A percentile compares a stretch with the other conserved stretches of the same genome.
Conservation (phyloP, 306 rosid genomes). For the Abrus pulchellus region DNA sequence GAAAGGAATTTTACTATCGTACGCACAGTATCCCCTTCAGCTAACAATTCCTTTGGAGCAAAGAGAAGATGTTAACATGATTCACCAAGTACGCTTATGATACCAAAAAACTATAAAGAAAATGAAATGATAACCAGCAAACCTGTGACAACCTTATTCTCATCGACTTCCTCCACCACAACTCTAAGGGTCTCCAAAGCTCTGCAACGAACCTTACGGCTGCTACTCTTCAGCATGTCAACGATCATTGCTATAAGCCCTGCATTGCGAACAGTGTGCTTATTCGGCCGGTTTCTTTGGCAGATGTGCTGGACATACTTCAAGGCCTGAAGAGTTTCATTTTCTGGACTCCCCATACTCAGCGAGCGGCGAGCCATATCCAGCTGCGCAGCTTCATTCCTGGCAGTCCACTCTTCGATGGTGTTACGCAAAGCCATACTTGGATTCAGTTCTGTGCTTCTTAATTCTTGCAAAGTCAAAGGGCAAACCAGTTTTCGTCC, state of each 20-base stretch:
- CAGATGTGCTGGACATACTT: slow-evolving; percentile 76
- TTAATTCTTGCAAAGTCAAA: slow-evolving; percentile 74
- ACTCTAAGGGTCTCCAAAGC: slow-evolving; percentile 85
- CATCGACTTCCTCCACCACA: slow-evolving; percentile 84
- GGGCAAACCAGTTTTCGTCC: slow-evolving; percentile 86
- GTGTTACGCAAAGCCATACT: slow-evolving; percentile 97
- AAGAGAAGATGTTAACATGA: slow-evolving; percentile 52
- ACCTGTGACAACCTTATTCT: slow-evolving; percentile 79
- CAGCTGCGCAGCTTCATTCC: slow-evolving; percentile 96
- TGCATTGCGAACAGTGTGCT: slow-evolving; percentile 70
- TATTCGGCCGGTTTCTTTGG: slow-evolving; percentile 72
- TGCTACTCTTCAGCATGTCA: slow-evolving; percentile 86
- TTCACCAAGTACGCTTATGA: slow-evolving; percentile 32
- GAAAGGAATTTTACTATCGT: slow-evolving; percentile 87
- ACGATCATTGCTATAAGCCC: slow-evolving; percentile 91
- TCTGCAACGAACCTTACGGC: slow-evolving; percentile 81
- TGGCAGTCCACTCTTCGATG: slow-evolving; percentile 98
- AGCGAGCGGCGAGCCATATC: slow-evolving; percentile 86
- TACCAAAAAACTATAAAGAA: slow-evolving; percentile 31
- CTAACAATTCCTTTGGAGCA: slow-evolving; percentile 77
- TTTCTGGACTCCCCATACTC: slow-evolving; percentile 75
- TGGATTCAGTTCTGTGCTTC: slow-evolving; percentile 78
- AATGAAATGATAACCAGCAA: slow-evolving; percentile 51
- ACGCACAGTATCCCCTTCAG: slow-evolving; percentile 93
- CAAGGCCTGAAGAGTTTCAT: slow-evolving; percentile 76